A percentile compares a stretch with the other conserved stretches of the same genome.
phyloP scores from a whole-genome alignment of 805 yeast genomes.

The Lachancea thermotolerans region DNA sequence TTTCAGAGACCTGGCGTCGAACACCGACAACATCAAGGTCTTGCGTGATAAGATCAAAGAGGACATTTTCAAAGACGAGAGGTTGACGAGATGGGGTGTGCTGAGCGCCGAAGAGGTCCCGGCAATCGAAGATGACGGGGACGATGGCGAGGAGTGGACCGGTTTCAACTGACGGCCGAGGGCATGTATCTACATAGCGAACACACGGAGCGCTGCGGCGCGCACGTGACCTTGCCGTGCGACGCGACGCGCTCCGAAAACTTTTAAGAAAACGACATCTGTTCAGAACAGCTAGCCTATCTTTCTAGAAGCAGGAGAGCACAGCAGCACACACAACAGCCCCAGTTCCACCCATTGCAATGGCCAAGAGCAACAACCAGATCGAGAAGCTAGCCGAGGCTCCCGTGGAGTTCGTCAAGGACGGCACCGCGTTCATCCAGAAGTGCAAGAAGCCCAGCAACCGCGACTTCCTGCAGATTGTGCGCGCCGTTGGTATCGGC shows the following conservation, averaged over 20 bases:
- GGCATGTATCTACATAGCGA: no score
- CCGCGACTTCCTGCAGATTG: conserved; percentile 80
- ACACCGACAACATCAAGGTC: conserved; percentile 50
- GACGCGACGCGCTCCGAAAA: background rate
- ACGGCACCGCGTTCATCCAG: conserved; percentile 80
- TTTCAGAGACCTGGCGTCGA: conserved; percentile 44
- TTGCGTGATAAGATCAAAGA: conserved; percentile 57
- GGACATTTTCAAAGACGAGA: conserved; percentile 58
- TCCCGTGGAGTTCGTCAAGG: conserved; percentile 86
- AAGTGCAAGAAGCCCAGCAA: conserved; percentile 90
- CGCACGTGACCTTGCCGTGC: background rate
- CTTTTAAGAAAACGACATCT: background rate
- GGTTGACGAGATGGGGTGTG: conserved; percentile 62
- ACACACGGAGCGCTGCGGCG: no score
- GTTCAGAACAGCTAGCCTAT: background rate
- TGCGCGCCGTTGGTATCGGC: conserved; percentile 95
- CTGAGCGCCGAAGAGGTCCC: conserved; percentile 19
- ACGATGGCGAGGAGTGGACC: conserved; percentile 36
- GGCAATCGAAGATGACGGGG: conserved; percentile 27
- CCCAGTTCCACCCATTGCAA: conserved; percentile 1
- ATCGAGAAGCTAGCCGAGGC: conserved; percentile 71
- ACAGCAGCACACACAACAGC: no score
- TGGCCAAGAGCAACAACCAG: conserved; percentile 27
- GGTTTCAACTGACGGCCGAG: conserved; percentile 24
- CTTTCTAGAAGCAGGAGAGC: no score